These are phyloP conservation scores for Panellus pusillus DNA, from an alignment of 768 basidiomycete species.

Conservation along the genomic window DNA sequence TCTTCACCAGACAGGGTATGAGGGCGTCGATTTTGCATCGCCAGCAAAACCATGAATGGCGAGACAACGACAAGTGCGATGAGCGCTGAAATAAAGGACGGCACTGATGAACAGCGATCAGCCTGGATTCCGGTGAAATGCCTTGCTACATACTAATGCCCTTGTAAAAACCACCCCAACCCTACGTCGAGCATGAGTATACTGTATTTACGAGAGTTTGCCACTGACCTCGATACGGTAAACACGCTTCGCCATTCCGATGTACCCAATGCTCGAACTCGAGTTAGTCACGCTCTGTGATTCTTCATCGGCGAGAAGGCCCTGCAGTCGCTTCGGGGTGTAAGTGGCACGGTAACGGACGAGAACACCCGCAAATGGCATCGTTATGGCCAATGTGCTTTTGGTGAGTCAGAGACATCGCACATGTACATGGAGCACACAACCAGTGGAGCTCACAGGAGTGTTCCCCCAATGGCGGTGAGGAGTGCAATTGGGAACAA, in stretches of 20 bases:
- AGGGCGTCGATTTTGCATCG: background rate
- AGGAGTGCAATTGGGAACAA: too few relatives aligned
- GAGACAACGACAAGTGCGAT: background rate
- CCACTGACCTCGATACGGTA: background rate
- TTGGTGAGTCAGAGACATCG: too few relatives aligned
- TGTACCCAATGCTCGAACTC: background rate
- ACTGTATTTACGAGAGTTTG: background rate
- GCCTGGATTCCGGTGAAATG: background rate
- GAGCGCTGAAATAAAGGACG: background rate
- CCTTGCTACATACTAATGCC: background rate
- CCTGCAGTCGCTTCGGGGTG: background rate
- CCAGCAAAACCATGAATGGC: background rate
- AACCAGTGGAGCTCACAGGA: too few relatives aligned
- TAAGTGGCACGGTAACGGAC: constrained; percentile 7
- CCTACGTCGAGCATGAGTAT: background rate
- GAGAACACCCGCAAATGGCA: constrained; percentile 5
- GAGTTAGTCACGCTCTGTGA: background rate
- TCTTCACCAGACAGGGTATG: background rate
- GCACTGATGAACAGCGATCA: background rate
- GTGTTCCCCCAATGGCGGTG: too few relatives aligned
- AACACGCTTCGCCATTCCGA: background rate
- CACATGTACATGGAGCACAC: too few relatives aligned
- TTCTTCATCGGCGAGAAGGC: background rate
- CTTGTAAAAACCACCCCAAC: constrained; percentile 5
- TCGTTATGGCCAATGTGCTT: background rate